These are phyloP conservation scores for Rhizophora mangle DNA, from an alignment of 345 rosid species.

Conservation along the genomic window DNA sequence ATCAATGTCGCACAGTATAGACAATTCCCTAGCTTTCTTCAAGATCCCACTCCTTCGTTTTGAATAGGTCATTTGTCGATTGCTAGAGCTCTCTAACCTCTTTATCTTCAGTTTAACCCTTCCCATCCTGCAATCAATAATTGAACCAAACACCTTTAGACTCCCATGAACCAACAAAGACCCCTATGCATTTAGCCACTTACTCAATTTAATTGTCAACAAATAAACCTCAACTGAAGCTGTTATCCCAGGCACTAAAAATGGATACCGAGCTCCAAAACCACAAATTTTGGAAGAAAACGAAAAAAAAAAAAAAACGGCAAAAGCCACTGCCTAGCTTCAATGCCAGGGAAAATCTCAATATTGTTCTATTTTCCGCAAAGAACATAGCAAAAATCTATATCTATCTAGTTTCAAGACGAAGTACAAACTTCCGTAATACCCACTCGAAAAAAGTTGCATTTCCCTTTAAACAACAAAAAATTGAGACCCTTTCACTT, in stretches of 20 bases:
- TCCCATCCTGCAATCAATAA: constrained; percentile 56
- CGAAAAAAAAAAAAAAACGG: not conserved
- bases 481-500: not conserved
- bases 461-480: constrained; percentile 3
- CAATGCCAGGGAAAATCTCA: not conserved
- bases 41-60: constrained; percentile 74
- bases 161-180: not conserved
- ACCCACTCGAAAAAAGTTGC: constrained; percentile 1
- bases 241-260: constrained; percentile 34
- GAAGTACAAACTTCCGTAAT: not conserved
- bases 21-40: constrained; percentile 89
- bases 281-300: constrained; percentile 6
- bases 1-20: constrained; percentile 78
- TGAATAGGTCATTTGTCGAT: constrained; percentile 73
- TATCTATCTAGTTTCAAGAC: too few relatives aligned
- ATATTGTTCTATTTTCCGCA: too few relatives aligned
- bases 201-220: constrained; percentile 31
- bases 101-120: constrained; percentile 88
- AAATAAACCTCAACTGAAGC: constrained; percentile 23
- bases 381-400: too few relatives aligned
- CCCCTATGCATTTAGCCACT: not conserved
- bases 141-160: not conserved
- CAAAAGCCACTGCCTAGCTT: not conserved
- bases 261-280: constrained; percentile 5
- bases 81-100: constrained; percentile 68